These are phyloP conservation scores for Arachnomyces sp. DNA, from an alignment of 2,329 filamentous ascomycete species.

Conservation along the genomic window DNA sequence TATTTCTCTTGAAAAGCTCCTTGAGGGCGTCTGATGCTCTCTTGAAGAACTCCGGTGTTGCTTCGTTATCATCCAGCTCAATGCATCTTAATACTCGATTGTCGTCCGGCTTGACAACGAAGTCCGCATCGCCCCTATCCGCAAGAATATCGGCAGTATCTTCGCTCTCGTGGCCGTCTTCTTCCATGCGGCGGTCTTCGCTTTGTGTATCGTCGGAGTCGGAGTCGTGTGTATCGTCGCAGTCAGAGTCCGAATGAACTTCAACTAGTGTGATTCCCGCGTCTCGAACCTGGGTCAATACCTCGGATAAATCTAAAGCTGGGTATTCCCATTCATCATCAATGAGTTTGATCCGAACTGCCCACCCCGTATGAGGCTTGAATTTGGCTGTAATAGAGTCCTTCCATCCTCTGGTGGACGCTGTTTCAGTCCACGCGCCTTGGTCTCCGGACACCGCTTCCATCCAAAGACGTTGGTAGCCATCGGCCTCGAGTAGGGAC, in stretches of 20 bases:
- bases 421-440: not conserved
- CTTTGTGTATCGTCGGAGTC: no score
- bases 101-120: not conserved
- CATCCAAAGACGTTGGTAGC: not conserved
- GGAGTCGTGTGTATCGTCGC: no score
- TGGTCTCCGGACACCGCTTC: not conserved
- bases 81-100: constrained; percentile 1
- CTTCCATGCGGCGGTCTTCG: no score
- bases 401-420: not conserved
- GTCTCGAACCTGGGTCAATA: no score
- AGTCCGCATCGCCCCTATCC: not conserved
- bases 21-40: not conserved
- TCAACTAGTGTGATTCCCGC: no score
- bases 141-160: constrained; percentile 1
- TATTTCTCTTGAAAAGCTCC: constrained; percentile 1
- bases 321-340: no score
- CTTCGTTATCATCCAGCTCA: not conserved
- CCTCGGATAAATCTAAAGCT: no score
- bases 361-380: constrained; percentile 1
- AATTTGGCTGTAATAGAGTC: not conserved
- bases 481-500: constrained; percentile 2
- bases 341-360: not conserved
- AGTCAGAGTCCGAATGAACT: no score
- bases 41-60: not conserved
- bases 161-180: no score